Evolutionary conservation across 768 basidiomycete species (phyloP), one percentile per base, ranked within the genome.

Genomic region (Punctularia strigosozonata): DNA sequence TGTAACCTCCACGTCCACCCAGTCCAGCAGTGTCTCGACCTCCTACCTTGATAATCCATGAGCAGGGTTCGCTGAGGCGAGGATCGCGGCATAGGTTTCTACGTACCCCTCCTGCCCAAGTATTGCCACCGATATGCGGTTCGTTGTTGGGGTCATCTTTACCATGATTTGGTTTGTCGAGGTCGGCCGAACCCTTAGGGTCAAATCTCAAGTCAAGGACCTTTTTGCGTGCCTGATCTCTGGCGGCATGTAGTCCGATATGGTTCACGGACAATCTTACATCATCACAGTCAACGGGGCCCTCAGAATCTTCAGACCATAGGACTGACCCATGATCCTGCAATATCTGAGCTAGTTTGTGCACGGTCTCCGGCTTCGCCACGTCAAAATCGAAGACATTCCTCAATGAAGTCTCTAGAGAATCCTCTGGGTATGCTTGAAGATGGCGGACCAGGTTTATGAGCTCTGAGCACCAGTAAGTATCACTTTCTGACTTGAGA

Each of bases 371-470:
- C 1, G 70, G 71, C 45, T 71, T 73, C 52, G 76, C 77, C 5
- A 81, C 64, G 49, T 81, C 78, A 40, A 79, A 81, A 50, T 81
- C 78, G 46, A 81, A 81, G 7, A 80, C 62, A 47, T 80, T 81
- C 13, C 78, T 63, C 13, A 81, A 55, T 5, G 71, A 69, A 30
- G 66, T 63, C n/a, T 71, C 76, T 8, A 80, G 57, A 0, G 71
- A 54, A 51, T 80, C 78, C 17, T 59, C 51, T 1, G 77, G 75
- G 43, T 74, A 80, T 2, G 72, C 66, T 44, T 65, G 71, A 61
- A 81, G 65, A 48, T 81, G 78, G 31, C 69, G 64, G 2, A 80
- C 68, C 20, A 81, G 61, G 48, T 76, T 79, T 50, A 81, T 78
- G 25, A 81, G 55, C 45, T 81, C 78, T 80, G 48, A 35, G 6